Percentiles rank a stretch among this genome's conserved stretches.
Evolutionary conservation across 1,284 basidiomycete species (phyloP).

Genomic region (Anthracocystis panici-leucophaei): DNA sequence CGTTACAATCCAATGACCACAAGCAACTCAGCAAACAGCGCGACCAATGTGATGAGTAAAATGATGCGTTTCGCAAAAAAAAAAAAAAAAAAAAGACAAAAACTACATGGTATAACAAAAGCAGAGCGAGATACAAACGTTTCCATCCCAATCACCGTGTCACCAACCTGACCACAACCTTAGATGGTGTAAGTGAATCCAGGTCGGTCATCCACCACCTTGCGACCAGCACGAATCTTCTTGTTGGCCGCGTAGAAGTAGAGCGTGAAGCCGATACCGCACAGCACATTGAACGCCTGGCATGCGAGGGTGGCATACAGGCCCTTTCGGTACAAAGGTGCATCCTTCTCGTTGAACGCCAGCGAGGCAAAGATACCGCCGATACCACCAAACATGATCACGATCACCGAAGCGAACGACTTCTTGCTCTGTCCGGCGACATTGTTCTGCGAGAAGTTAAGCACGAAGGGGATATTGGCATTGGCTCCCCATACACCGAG

Average conservation of each 20-base stretch:
- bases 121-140: background rate
- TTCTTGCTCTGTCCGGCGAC: conserved; percentile 71
- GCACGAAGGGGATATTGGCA: conserved; percentile 59
- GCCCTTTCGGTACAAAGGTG: conserved; percentile 60
- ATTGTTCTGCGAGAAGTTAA: conserved; percentile 67
- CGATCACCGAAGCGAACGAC: conserved; percentile 69
- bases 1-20: too few species aligned
- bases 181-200: conserved; percentile 60
- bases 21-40: background rate
- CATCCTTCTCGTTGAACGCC: conserved; percentile 64
- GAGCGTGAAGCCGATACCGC: conserved; percentile 41
- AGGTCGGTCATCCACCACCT: conserved; percentile 54
- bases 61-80: background rate
- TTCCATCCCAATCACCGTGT: background rate
- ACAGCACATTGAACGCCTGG: conserved; percentile 55
- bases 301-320: conserved; percentile 56
- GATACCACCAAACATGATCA: conserved; percentile 70
- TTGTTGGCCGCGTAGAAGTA: conserved; percentile 58
- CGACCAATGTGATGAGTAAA: background rate
- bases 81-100: background rate
- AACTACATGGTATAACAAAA: conserved; percentile 2
- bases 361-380: conserved; percentile 71
- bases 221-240: conserved; percentile 49
- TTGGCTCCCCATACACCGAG: conserved; percentile 70
- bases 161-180: background rate